phyloP scores from a whole-genome alignment of 78 protist genomes.

The Neovahlkampfia damariscottae region DNA sequence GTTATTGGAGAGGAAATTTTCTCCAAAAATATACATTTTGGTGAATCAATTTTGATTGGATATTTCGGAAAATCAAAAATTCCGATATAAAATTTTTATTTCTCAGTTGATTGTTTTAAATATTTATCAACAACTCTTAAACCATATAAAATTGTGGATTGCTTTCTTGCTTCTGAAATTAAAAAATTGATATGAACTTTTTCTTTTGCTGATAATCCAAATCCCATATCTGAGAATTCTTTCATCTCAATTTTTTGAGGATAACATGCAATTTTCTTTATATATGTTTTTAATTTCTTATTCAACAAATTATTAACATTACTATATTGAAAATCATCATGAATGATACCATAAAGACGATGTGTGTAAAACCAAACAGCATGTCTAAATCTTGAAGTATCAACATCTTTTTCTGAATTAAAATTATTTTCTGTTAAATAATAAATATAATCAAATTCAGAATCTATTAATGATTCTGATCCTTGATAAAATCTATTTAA shows the following conservation, averaged over 20 bases:
- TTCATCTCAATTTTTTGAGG: not conserved
- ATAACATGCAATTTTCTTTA: constrained; percentile 8
- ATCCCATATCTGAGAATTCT: constrained; percentile 14
- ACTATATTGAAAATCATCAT: constrained; percentile 11
- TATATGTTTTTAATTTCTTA: constrained; percentile 11
- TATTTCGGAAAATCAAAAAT: too few relatives aligned
- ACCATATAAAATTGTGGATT: constrained; percentile 5
- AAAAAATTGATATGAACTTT: constrained; percentile 12
- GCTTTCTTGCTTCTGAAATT: constrained; percentile 14
- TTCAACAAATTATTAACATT: constrained; percentile 1
- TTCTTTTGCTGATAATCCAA: constrained; percentile 13
- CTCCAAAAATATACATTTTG: too few relatives aligned
- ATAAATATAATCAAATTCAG: not conserved
- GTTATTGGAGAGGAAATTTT: too few relatives aligned
- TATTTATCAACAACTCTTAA: not conserved
- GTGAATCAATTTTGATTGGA: too few relatives aligned
- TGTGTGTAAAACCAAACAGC: constrained; percentile 20
- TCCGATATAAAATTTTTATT: too few relatives aligned
- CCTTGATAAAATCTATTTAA: not conserved
- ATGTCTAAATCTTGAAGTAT: constrained; percentile 3
- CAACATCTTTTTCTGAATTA: not conserved
- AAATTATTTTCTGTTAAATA: constrained; percentile 11
- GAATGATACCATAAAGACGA: constrained; percentile 11
- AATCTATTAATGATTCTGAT: not conserved
- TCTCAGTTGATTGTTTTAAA: too few relatives aligned